Conservation (phyloP, 306 rosid species). For the Begonia masoniana region DNA sequence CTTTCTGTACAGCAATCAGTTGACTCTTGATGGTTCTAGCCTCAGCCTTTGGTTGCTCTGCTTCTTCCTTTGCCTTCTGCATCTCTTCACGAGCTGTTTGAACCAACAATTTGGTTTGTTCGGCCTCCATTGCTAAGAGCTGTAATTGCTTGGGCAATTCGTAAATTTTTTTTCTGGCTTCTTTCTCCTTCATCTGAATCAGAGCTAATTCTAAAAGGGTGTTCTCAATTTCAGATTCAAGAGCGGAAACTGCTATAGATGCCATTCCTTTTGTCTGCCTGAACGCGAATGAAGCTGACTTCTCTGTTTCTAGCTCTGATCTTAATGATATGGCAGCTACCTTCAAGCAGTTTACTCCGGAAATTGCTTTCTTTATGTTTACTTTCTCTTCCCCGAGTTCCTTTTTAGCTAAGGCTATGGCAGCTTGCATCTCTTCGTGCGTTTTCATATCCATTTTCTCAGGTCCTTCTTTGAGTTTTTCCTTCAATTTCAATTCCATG, state of each 20-base stretch:
- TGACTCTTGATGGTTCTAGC: slow-evolving; percentile 70
- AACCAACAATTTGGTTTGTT: slow-evolving; percentile 59
- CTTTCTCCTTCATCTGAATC: slow-evolving; percentile 72
- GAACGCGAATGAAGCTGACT: slow-evolving; percentile 39
- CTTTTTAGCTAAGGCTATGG: slow-evolving; percentile 50
- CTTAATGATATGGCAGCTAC: slow-evolving; percentile 73
- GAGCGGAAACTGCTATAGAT: slow-evolving; percentile 60
- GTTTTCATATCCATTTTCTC: slow-evolving; percentile 32
- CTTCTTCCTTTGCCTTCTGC: slow-evolving; percentile 62
- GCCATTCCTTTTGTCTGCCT: slow-evolving; percentile 86
- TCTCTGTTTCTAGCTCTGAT: slow-evolving; percentile 68
- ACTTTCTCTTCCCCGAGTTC: slow-evolving; percentile 78
- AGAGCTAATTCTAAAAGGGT: slow-evolving; percentile 67
- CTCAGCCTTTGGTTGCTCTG: slow-evolving; percentile 80
- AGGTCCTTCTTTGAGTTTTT: slow-evolving; percentile 24
- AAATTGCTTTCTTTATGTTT: slow-evolving; percentile 73
- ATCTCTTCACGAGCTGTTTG: slow-evolving; percentile 56
- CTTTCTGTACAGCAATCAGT: slow-evolving; percentile 81
- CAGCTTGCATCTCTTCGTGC: slow-evolving; percentile 34
- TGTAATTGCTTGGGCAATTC: slow-evolving; percentile 67
- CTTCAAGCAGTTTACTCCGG: slow-evolving; percentile 68
- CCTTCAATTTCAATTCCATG: slow-evolving; percentile 64
- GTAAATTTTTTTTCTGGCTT: slow-evolving; percentile 47
- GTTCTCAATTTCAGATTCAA: slow-evolving; percentile 69
- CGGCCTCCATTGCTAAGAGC: slow-evolving; percentile 63